These are phyloP conservation scores for Debaryomyces singareniensis DNA, from an alignment of 1,139 yeast genomes.

Conservation along the genomic window DNA sequence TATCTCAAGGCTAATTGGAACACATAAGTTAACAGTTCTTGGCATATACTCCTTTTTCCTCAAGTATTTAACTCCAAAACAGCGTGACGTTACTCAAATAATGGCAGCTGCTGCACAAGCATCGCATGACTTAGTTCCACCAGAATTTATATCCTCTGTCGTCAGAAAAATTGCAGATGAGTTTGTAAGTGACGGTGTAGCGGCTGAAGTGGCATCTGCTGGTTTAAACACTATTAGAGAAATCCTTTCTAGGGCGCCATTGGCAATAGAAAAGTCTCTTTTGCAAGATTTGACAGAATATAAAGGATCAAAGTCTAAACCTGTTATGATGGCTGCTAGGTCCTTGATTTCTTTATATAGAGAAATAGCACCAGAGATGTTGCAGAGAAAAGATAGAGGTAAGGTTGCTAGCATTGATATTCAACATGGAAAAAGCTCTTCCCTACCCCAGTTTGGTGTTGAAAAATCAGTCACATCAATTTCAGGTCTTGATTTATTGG, in stretches of 20 bases:
- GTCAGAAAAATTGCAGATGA: slow-evolving; percentile 94
- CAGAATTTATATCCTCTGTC: slow-evolving; percentile 74
- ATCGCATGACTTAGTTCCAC: slow-evolving; percentile 94
- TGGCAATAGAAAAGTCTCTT: slow-evolving; percentile 81
- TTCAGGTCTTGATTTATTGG: slow-evolving; percentile 86
- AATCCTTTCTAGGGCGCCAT: slow-evolving; percentile 85
- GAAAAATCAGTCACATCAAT: slow-evolving; percentile 59
- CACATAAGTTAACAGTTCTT: slow-evolving; percentile 84
- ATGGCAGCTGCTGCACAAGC: slow-evolving; percentile 98
- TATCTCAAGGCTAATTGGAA: slow-evolving; percentile 82
- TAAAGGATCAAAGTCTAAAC: slow-evolving; percentile 87
- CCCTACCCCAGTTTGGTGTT: slow-evolving; percentile 67
- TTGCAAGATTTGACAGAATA: slow-evolving; percentile 86
- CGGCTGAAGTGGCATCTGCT: slow-evolving; percentile 96
- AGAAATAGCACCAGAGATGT: slow-evolving; percentile 95
- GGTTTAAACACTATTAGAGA: slow-evolving; percentile 94
- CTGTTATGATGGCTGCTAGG: slow-evolving; percentile 92
- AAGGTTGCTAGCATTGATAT: slow-evolving; percentile 80
- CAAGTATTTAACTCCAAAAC: slow-evolving; percentile 90
- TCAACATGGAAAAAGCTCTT: slow-evolving; percentile 43
- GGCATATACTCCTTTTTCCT: slow-evolving; percentile 85
- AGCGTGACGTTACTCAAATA: slow-evolving; percentile 86
- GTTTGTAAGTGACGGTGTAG: slow-evolving; percentile 96
- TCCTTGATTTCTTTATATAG: slow-evolving; percentile 81
- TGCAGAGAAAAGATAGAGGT: slow-evolving; percentile 84